Percentiles rank a stretch among this genome's conserved stretches.
Evolutionary conservation across 2,329 filamentous ascomycete species (phyloP).

Genomic region (Penicillium italicum): DNA sequence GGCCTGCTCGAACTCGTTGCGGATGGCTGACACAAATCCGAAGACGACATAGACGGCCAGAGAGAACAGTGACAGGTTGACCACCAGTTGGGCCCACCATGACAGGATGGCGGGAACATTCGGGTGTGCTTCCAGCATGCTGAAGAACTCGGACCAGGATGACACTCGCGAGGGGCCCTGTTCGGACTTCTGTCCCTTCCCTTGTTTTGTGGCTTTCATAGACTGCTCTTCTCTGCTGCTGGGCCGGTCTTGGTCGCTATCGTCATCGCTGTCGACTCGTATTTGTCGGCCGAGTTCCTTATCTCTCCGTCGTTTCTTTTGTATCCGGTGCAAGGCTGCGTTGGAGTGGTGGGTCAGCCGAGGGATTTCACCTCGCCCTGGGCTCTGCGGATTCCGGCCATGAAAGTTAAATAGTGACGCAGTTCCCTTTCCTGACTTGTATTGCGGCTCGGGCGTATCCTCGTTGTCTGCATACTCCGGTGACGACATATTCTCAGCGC

Average conservation of each 20-base stretch:
- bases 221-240: constrained; percentile 36
- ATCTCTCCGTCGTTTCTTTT: constrained; percentile 51
- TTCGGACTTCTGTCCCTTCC: constrained; percentile 11
- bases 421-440: constrained; percentile 35
- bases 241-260: constrained; percentile 40
- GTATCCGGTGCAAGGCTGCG: constrained; percentile 43
- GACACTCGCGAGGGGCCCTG: constrained; percentile 29
- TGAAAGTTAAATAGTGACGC: constrained; percentile 42
- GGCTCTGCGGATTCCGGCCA: constrained; percentile 38
- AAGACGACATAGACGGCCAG: constrained; percentile 63
- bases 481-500: constrained; percentile 46
- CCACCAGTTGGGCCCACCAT: constrained; percentile 61
- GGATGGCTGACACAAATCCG: constrained; percentile 65
- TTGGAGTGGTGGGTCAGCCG: constrained; percentile 49
- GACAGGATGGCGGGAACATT: constrained; percentile 63
- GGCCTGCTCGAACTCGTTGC: constrained; percentile 70
- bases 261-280: constrained; percentile 42
- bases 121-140: constrained; percentile 62
- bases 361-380: constrained; percentile 64
- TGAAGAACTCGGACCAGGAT: constrained; percentile 53
- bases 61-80: constrained; percentile 50
- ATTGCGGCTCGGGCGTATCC: constrained; percentile 45
- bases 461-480: constrained; percentile 47
- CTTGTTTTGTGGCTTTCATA: constrained; percentile 27
- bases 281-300: constrained; percentile 45